These are phyloP conservation scores for Schizophyllum commune DNA, from an alignment of 1,284 basidiomycete genomes.

Conservation along the genomic window DNA sequence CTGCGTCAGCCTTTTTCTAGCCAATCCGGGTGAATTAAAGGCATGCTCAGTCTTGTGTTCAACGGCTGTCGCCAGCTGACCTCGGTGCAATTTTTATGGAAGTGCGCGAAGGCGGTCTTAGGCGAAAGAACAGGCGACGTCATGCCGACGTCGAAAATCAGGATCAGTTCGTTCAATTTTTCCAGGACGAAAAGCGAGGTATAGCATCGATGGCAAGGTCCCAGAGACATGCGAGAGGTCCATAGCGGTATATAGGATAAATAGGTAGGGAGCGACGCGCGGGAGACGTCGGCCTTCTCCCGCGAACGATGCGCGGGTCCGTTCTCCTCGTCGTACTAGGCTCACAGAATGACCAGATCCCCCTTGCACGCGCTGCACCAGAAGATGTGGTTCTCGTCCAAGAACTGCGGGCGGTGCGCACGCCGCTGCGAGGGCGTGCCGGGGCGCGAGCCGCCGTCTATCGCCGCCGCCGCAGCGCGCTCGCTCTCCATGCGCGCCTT, in stretches of 20 bases:
- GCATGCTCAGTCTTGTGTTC: too few relatives aligned
- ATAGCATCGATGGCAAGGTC: background rate
- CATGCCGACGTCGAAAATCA: background rate
- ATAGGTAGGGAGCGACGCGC: background rate
- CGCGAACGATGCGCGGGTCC: too few relatives aligned
- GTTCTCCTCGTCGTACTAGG: too few relatives aligned
- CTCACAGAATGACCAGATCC: constrained; percentile 67
- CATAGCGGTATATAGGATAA: background rate
- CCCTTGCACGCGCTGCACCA: constrained; percentile 78
- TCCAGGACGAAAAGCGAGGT: background rate
- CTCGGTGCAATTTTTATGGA: too few relatives aligned
- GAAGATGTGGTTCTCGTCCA: constrained; percentile 79
- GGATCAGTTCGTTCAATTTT: too few relatives aligned
- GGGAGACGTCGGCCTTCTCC: too few relatives aligned
- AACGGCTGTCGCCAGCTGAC: too few relatives aligned
- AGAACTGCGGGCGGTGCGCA: constrained; percentile 51
- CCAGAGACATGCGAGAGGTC: background rate
- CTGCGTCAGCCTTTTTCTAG: too few relatives aligned
- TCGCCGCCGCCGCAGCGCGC: constrained; percentile 33
- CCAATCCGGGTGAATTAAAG: too few relatives aligned
- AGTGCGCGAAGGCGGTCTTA: too few relatives aligned
- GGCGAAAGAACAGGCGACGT: too few relatives aligned
- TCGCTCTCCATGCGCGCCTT: constrained; percentile 85
- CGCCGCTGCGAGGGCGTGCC: constrained; percentile 9
- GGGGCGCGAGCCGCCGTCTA: constrained; percentile 4